Conservation (phyloP, 257 asterid species). For the Anisodus acutangulus region DNA sequence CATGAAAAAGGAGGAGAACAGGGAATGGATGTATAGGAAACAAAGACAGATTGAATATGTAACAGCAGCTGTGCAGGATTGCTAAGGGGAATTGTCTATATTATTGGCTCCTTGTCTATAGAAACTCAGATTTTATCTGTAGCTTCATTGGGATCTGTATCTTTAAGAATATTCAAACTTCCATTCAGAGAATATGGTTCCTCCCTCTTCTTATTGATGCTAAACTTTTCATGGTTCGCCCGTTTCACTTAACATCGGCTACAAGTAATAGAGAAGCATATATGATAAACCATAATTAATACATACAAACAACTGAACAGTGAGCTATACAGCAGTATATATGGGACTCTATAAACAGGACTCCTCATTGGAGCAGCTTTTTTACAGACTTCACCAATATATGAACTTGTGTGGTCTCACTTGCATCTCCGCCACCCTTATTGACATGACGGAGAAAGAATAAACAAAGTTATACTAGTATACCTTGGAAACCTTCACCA, state of each 20-base stretch:
- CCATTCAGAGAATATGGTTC: background rate
- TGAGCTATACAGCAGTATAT: background rate
- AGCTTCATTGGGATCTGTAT: background rate
- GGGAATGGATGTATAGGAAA: background rate
- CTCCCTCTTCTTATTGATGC: background rate
- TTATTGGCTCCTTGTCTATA: background rate
- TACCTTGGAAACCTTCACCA: conserved; percentile 11
- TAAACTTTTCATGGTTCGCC: background rate
- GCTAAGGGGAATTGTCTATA: background rate
- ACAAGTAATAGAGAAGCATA: background rate
- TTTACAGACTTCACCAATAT: conserved; percentile 13
- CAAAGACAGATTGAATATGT: background rate
- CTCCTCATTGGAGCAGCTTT: background rate
- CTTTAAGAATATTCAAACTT: background rate
- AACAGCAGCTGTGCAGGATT: background rate
- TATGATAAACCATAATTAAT: background rate
- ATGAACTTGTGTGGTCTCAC: background rate
- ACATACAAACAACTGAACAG: background rate
- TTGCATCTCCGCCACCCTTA: background rate
- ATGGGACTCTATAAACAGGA: background rate
- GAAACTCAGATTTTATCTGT: conserved; percentile 4
- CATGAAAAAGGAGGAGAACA: conserved; percentile 29
- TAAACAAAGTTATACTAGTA: background rate
- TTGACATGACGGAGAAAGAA: conserved; percentile 1
- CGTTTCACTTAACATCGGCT: background rate